Evolutionary conservation across 306 rosid genomes (phyloP).

Genomic region (Ceratonia siliqua): DNA sequence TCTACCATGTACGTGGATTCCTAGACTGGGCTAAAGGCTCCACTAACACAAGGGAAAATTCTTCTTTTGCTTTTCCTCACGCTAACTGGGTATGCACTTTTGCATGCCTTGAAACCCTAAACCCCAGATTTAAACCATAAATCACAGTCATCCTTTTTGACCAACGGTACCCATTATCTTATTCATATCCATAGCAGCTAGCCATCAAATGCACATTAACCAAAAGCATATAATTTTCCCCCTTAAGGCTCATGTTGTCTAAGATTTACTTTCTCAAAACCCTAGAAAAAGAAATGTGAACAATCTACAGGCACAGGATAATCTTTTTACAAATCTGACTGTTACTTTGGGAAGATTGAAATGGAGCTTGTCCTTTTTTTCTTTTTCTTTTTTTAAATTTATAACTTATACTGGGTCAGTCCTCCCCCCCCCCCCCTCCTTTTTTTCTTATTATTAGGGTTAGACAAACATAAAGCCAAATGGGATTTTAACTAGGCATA

Average conservation of each 20-base stretch:
- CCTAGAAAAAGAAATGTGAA: conserved; percentile 49
- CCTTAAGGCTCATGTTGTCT: conserved; percentile 43
- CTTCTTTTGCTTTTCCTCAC: conserved; percentile 51
- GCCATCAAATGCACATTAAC: conserved; percentile 36
- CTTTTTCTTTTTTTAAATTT: background rate
- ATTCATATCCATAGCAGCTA: conserved; percentile 26
- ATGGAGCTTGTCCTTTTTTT: background rate
- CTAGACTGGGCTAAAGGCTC: conserved; percentile 55
- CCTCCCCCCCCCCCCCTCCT: no score
- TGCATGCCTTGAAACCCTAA: conserved; percentile 70
- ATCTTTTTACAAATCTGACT: conserved; percentile 15
- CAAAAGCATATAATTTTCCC: conserved; percentile 33
- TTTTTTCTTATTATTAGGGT: no score
- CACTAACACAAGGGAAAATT: conserved; percentile 61
- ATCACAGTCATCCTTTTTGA: conserved; percentile 44
- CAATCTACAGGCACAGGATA: conserved; percentile 10
- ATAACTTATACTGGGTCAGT: background rate
- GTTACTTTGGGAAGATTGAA: conserved; percentile 15
- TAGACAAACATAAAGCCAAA: no score
- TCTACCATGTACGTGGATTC: conserved; percentile 45
- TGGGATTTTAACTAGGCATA: no score
- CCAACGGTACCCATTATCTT: conserved; percentile 36
- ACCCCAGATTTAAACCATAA: conserved; percentile 32
- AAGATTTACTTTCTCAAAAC: conserved; percentile 62
- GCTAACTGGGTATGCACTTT: conserved; percentile 40